Base-by-base conservation (phyloP, 345 rosid genomes). In the Brassica nigra region DNA sequence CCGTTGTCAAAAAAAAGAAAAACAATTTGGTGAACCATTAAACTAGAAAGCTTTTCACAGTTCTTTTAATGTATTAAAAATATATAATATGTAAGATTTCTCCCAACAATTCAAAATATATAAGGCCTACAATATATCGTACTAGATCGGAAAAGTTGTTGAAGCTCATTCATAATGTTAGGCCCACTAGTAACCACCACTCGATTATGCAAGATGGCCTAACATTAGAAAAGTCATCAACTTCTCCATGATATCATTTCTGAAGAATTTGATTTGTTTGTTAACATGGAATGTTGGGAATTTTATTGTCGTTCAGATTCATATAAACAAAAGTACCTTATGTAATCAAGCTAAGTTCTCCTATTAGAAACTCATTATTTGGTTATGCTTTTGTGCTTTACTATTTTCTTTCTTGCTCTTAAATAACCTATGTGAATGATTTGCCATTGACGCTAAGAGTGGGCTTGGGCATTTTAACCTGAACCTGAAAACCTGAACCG, bases 181-280 rank as follows among this genome's bases (percentile, higher is more conserved):
- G 75, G 75, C 70, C 80, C 75, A 77, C 69, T 62, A 10, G 27
- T 16, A 54, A 34, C 64, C 29, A 34, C 64, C 29, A 70, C 75
- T 8, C 54, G 16, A 62, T 62, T n/a, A 9, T 70, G 15, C 65
- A 69, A 61, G 74, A 30, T 59, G 74, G 14, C 68, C 62, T 59
- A 68, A 23, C 61, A 16, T 58, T 75, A 36, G 47, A 10, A 29
- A 59, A 59, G 33, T 59, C 31, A 59, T 67, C 33, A 76, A 59
- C 31, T 39, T 76, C 73, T 76, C 69, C 74, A 59, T 59, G 74
- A 68, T 59, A 29, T 76, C 68, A 68, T 30, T 23, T 70, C 29
- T 33, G n/a, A 23, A 33, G 20, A 9, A 30, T 62, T 33, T 23
- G 8, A 31, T 77, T 14, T 34, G 54, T 18, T 47, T 33, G 75